Base-by-base conservation (phyloP, 2,329 filamentous ascomycete species). In the Phyllosticta paracitricarpa region DNA sequence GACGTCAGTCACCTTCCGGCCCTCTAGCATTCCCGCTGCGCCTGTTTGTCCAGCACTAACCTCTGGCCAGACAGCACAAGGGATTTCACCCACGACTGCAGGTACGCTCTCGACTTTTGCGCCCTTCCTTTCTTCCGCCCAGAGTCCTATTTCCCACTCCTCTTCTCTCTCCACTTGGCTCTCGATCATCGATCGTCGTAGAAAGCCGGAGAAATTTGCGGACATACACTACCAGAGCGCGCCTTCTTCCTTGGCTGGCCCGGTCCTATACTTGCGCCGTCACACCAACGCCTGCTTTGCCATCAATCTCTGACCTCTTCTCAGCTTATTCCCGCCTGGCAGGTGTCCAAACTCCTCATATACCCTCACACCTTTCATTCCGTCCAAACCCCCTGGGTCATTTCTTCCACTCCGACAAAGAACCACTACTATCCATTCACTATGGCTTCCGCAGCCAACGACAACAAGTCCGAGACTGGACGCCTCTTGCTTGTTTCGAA, bases 401-500 rank as follows among this genome's bases (percentile, higher is more conserved):
- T 17, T 1, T 48, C n/a, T n/a, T n/a, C n/a, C 14, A 4, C n/a
- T 48, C 40, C 40, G 40, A 19, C 40, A 17, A n/a, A 48, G 12
- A 48, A 48, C 17, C 17, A 4, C 40, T 48, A 17, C 40, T n/a
- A 6, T 48, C 40, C 6, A n/a, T 48, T 17, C 14, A 48, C 14
- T 17, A 73, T 75, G 70, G 66, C 71, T 56, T 61, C 69, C 59
- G 69, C 69, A 61, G 70, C 72, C 30, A 71, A 71, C 65, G 71
- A 72, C 26, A 59, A 64, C 35, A 64, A 68, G 64, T 68, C 69
- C 51, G 73, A 75, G 62, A 51, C 56, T 30, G 78, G 78, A 52
- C 77, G 84, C 56, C 81, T 97, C 59, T 83, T 97, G 58, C 86
- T 97, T 56, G 87, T 97, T 68, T 97, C 93, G 40, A 99, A 99